phyloP scores from a whole-genome alignment of 768 basidiomycete genomes.

The Hydnum rufescens region DNA sequence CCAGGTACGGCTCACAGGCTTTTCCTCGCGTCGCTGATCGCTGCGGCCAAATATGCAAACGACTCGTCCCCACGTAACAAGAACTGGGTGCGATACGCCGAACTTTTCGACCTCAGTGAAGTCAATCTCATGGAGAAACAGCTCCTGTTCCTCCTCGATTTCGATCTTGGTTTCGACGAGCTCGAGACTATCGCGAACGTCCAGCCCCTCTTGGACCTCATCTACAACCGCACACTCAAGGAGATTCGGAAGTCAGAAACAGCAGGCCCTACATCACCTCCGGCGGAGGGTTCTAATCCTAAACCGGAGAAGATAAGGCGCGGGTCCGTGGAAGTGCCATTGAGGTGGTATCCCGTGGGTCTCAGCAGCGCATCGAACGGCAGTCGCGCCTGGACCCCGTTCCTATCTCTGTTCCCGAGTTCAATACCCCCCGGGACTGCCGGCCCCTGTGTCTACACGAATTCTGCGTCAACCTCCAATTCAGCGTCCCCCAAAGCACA shows the following conservation, averaged over 20 bases:
- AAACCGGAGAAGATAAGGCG: neutral
- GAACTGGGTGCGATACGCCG: slow-evolving; percentile 73
- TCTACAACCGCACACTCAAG: neutral
- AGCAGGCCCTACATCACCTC: neutral
- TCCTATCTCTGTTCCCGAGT: neutral
- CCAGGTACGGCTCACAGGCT: slow-evolving; percentile 78
- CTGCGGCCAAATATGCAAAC: slow-evolving; percentile 92
- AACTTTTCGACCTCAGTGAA: slow-evolving; percentile 53
- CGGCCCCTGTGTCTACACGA: neutral
- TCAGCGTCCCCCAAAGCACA: neutral
- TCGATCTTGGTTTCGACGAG: slow-evolving; percentile 80
- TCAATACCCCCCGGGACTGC: neutral
- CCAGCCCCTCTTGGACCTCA: slow-evolving; percentile 28
- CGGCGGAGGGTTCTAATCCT: neutral
- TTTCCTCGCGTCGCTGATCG: slow-evolving; percentile 89
- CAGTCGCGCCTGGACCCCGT: neutral
- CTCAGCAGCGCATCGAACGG: neutral
- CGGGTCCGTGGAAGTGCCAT: neutral
- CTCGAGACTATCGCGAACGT: slow-evolving; percentile 41
- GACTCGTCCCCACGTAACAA: slow-evolving; percentile 90
- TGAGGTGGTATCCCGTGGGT: neutral
- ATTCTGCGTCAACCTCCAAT: neutral
- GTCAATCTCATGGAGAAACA: slow-evolving; percentile 97
- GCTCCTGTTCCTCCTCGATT: slow-evolving; percentile 79
- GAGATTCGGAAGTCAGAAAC: neutral